Conservation (phyloP, 345 rosid genomes). For the Toxicodendron radicans region DNA sequence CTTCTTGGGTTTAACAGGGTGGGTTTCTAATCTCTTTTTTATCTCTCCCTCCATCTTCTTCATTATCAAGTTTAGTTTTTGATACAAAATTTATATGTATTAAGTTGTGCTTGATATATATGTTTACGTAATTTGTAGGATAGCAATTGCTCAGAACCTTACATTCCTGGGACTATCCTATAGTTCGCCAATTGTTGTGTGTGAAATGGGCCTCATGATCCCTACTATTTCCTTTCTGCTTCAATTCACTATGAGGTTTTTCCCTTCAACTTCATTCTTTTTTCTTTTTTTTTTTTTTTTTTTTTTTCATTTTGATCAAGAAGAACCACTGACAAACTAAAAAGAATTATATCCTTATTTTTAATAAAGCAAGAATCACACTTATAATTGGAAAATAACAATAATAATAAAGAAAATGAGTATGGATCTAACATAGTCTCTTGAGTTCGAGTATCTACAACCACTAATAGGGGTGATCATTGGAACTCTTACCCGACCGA, state of each 20-base stretch:
- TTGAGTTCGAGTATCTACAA: too few relatives aligned
- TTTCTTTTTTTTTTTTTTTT: neutral
- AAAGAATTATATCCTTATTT: too few relatives aligned
- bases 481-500: too few relatives aligned
- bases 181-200: conserved; percentile 81
- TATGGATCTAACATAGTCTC: too few relatives aligned
- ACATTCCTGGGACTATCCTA: conserved; percentile 63
- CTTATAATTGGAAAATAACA: too few relatives aligned
- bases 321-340: too few relatives aligned
- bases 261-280: neutral
- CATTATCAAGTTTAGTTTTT: neutral
- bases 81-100: neutral
- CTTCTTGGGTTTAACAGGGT: conserved; percentile 84
- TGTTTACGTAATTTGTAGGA: conserved; percentile 32
- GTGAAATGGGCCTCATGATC: conserved; percentile 71
- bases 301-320: neutral
- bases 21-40: conserved; percentile 26
- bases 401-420: too few relatives aligned
- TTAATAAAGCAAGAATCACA: too few relatives aligned
- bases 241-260: conserved; percentile 54
- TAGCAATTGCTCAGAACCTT: conserved; percentile 63
- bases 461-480: too few relatives aligned
- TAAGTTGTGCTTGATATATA: neutral
- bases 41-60: neutral
- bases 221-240: conserved; percentile 71